Evolutionary conservation across 768 basidiomycete genomes (phyloP).

Genomic region (Termitomyces sp.): DNA sequence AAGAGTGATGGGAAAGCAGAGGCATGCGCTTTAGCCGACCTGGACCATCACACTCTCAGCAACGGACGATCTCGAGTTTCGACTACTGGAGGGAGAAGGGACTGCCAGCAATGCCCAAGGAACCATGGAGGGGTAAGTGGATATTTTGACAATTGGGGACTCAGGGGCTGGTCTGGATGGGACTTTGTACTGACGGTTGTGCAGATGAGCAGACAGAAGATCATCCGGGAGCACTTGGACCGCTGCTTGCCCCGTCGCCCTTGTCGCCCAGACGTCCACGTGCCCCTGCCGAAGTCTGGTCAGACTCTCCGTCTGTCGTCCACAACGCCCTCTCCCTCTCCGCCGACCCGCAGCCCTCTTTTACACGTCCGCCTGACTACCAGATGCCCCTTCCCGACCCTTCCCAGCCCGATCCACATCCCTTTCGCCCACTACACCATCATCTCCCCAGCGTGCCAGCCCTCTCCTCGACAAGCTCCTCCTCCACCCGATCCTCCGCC

Average conservation of each 20-base stretch:
- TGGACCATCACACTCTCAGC: slow-evolving; percentile 7
- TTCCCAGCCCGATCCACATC: slow-evolving; percentile 68
- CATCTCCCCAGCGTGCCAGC: slow-evolving; percentile 47
- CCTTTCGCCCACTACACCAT: slow-evolving; percentile 50
- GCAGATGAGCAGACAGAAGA: slow-evolving; percentile 22
- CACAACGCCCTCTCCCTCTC: slow-evolving; percentile 3
- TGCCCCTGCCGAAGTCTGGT: slow-evolving; percentile 30
- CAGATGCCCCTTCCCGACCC: slow-evolving; percentile 53
- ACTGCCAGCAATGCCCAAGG: slow-evolving; percentile 29
- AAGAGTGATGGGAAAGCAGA: slow-evolving; percentile 16
- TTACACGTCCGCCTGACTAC: slow-evolving; percentile 40
- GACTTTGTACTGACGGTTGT: not conserved
- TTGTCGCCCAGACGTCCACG: slow-evolving; percentile 34
- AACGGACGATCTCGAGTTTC: slow-evolving; percentile 11
- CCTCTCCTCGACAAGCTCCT: slow-evolving; percentile 69
- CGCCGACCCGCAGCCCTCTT: slow-evolving; percentile 26
- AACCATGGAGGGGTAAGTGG: slow-evolving; percentile 5
- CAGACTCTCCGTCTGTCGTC: slow-evolving; percentile 13
- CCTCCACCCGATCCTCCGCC: slow-evolving; percentile 74
- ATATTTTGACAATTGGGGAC: slow-evolving; percentile 14
- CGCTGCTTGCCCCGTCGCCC: slow-evolving; percentile 28
- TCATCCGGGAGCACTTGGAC: slow-evolving; percentile 16
- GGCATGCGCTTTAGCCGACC: slow-evolving; percentile 8
- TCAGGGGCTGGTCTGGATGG: slow-evolving; percentile 2
- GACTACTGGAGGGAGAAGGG: slow-evolving; percentile 31